Evolutionary conservation across 768 basidiomycete genomes (phyloP).

Genomic region (Boletus pseudopeckii): DNA sequence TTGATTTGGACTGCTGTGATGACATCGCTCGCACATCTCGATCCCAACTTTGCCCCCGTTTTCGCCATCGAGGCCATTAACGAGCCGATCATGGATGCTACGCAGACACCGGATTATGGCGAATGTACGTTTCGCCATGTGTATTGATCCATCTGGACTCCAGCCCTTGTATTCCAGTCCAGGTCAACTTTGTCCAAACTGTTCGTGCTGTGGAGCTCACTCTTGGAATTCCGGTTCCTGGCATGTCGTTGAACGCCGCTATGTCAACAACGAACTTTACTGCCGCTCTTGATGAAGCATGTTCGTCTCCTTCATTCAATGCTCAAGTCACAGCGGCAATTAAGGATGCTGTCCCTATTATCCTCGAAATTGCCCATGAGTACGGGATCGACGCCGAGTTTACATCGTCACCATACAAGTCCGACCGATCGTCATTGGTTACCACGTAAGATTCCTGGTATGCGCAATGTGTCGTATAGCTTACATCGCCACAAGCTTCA

Average conservation of each 20-base stretch:
- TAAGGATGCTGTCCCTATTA: constrained; percentile 35
- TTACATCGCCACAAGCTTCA: constrained; percentile 51
- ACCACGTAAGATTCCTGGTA: constrained; percentile 35
- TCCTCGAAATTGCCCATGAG: constrained; percentile 28
- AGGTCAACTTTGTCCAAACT: constrained; percentile 65
- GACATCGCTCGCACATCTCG: constrained; percentile 67
- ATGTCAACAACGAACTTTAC: constrained; percentile 35
- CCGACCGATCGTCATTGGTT: constrained; percentile 27
- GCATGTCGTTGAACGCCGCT: constrained; percentile 4
- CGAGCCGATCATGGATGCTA: constrained; percentile 73
- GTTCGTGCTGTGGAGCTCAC: constrained; percentile 61
- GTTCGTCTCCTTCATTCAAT: constrained; percentile 21
- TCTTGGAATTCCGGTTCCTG: constrained; percentile 48
- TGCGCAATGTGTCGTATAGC: background rate
- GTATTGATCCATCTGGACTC: background rate
- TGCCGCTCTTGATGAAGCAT: constrained; percentile 28
- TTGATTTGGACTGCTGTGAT: constrained; percentile 81
- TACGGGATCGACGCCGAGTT: constrained; percentile 23
- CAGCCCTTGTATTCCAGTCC: constrained; percentile 41
- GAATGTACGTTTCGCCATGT: constrained; percentile 45
- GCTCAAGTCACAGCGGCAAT: constrained; percentile 33
- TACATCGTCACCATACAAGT: constrained; percentile 18
- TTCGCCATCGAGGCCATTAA: constrained; percentile 75
- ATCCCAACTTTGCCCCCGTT: constrained; percentile 61
- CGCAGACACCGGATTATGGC: constrained; percentile 64